Evolutionary conservation across 805 yeast genomes (phyloP), one percentile per base, ranked within the genome.

Genomic region (Debaryomyces hansenii): DNA sequence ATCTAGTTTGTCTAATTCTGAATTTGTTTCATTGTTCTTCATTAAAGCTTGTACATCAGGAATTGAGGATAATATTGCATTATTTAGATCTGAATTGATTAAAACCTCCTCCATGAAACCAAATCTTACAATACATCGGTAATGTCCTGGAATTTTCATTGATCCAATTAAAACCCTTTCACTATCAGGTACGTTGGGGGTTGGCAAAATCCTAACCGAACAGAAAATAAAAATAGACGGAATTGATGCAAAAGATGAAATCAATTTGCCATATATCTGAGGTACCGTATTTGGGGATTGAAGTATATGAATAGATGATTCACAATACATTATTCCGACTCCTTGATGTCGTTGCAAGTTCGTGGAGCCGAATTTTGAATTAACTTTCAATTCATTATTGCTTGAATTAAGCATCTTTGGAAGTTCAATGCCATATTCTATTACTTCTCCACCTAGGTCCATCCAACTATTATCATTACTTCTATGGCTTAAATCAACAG

Each of bases 241-340:
- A 10, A 77, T 56, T 6, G 75, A 59, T 3, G 71, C 65, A 52
- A 77, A 78, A 8, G 73, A 54, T n/a, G 62, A 57, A 9, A 78
- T 54, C 16, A 76, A 46, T 39, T 56, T 59, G 21, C 58, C 62
- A 52, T 75, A 70, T 9, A 76, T 57, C 3, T 60, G 64, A 2
- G 83, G 83, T 15, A 78, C 64, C 0, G 78, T 72, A 53, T 74
- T 75, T 6, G 77, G 75, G 7, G 74, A 70, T 37, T 62, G 62
- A 40, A 70, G 57, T 16, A 70, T 63, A 37, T 67, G 67, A 43
- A 66, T 56, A 1, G 60, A 55, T 20, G 66, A 57, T 32, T 74
- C 69, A 28, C 74, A 64, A 58, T 74, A 73, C 61, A 78, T 59
- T 29, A 78, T 60, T 10, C 69, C 77, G 21, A 75, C 62, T 4